phyloP scores from a whole-genome alignment of 139 green algal species.

The Chlorella vulgaris region DNA sequence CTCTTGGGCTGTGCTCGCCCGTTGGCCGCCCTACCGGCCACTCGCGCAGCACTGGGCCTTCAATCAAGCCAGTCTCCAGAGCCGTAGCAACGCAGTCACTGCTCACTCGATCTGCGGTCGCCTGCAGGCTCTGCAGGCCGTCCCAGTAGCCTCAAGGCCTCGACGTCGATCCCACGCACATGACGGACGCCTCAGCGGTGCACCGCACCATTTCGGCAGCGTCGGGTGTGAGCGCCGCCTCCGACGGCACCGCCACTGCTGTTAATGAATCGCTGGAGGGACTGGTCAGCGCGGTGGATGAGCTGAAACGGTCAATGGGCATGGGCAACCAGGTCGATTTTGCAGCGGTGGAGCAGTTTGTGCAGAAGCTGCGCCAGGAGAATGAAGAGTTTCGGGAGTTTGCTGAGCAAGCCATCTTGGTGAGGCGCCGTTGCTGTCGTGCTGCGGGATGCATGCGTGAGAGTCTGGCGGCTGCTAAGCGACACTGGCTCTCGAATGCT shows the following conservation, averaged over 20 bases:
- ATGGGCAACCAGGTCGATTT: slow-evolving; percentile 29
- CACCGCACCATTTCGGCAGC: neutral
- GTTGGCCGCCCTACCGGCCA: too few species aligned
- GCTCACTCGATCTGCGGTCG: too few species aligned
- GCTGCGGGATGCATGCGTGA: too few species aligned
- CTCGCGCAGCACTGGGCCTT: too few species aligned
- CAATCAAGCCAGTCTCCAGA: too few species aligned
- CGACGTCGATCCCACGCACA: neutral
- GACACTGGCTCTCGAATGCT: too few species aligned
- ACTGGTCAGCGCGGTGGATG: slow-evolving; percentile 40
- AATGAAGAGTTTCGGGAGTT: slow-evolving; percentile 39
- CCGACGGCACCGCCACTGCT: neutral
- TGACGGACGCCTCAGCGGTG: neutral
- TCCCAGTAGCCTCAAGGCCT: too few species aligned
- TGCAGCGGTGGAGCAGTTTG: slow-evolving; percentile 25
- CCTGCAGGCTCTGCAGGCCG: too few species aligned
- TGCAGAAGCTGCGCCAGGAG: slow-evolving; percentile 33
- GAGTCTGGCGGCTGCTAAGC: too few species aligned
- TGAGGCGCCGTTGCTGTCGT: slow-evolving; percentile 11
- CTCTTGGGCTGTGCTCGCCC: too few species aligned
- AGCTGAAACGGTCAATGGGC: slow-evolving; percentile 40
- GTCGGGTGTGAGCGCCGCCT: neutral
- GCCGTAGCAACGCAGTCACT: too few species aligned
- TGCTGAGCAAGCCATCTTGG: slow-evolving; percentile 43
- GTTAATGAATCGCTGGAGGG: slow-evolving; percentile 39